Evolutionary conservation across 2,329 filamentous ascomycete species (phyloP).

Genomic region (Akanthomyces dipterigenus): DNA sequence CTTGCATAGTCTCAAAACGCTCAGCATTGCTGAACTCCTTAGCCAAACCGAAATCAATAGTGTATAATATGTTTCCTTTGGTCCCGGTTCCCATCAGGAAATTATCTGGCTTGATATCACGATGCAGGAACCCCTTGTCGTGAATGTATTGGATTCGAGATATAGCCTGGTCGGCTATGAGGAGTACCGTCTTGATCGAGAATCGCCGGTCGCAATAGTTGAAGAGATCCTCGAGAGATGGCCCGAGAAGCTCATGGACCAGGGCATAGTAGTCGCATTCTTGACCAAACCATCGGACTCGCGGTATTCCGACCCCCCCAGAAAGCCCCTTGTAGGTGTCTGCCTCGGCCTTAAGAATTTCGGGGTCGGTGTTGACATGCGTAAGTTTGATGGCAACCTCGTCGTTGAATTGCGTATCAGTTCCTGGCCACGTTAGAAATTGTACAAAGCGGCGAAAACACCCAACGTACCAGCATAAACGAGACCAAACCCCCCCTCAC

Average conservation of each 20-base stretch:
- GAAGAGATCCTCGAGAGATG: slow-evolving; percentile 61
- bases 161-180: slow-evolving; percentile 18
- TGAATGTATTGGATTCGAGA: slow-evolving; percentile 16
- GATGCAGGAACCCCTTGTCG: slow-evolving; percentile 14
- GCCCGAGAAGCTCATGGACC: slow-evolving; percentile 36
- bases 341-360: slow-evolving; percentile 15
- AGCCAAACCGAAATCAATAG: slow-evolving; percentile 17
- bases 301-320: slow-evolving; percentile 17
- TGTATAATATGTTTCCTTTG: slow-evolving; percentile 16
- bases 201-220: slow-evolving; percentile 16
- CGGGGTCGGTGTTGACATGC: not conserved
- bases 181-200: slow-evolving; percentile 20
- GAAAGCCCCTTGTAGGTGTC: slow-evolving; percentile 14
- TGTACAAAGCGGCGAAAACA: not conserved
- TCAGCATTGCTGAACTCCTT: slow-evolving; percentile 11
- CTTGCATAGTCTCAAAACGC: not conserved
- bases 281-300: slow-evolving; percentile 17
- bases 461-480: slow-evolving; percentile 16
- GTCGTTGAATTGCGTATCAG: slow-evolving; percentile 20
- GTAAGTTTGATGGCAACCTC: slow-evolving; percentile 28
- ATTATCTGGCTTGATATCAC: slow-evolving; percentile 20
- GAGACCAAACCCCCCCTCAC: slow-evolving; percentile 16
- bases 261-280: slow-evolving; percentile 18
- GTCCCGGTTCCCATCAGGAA: slow-evolving; percentile 18
- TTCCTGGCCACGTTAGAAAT: slow-evolving; percentile 14